These are phyloP conservation scores for Ogataea philodendri DNA, from an alignment of 805 yeast genomes.

Conservation along the genomic window DNA sequence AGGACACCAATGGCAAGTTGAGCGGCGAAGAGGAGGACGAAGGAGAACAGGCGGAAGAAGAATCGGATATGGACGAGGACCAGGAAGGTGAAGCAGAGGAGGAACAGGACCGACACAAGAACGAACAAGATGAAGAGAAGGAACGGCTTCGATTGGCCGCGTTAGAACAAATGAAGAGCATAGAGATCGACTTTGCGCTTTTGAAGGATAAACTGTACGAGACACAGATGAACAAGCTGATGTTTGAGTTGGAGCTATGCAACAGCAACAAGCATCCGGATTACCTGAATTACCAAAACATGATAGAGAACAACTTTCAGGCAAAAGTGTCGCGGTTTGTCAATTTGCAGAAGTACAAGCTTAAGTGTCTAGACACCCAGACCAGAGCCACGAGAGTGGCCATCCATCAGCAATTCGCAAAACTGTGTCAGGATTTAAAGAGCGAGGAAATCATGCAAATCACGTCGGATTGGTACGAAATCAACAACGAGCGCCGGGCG, in stretches of 20 bases:
- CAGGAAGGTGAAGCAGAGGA: constrained; percentile 27
- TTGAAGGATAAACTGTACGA: constrained; percentile 81
- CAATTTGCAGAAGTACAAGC: constrained; percentile 55
- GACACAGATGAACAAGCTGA: constrained; percentile 72
- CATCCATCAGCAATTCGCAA: constrained; percentile 79
- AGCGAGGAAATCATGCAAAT: constrained; percentile 64
- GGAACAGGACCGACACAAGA: constrained; percentile 25
- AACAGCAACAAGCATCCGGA: constrained; percentile 91
- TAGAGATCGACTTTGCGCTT: constrained; percentile 84
- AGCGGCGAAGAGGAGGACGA: constrained; percentile 17
- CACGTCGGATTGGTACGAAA: constrained; percentile 87
- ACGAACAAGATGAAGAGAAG: constrained; percentile 28
- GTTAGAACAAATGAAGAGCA: constrained; percentile 66
- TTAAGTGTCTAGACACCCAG: constrained; percentile 75
- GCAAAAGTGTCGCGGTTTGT: constrained; percentile 48
- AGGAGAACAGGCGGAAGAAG: constrained; percentile 19
- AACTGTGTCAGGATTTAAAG: constrained; percentile 64
- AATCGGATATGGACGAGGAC: constrained; percentile 32
- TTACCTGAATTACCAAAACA: constrained; percentile 64
- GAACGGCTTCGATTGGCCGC: constrained; percentile 58
- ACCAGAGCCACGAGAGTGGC: constrained; percentile 76
- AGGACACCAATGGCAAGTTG: constrained; percentile 13
- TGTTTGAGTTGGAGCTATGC: constrained; percentile 84
- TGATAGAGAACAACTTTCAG: constrained; percentile 72
- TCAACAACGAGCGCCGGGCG: constrained; percentile 81